phyloP scores from a whole-genome alignment of 768 basidiomycete genomes.

The Leccinum longicurvipes region DNA sequence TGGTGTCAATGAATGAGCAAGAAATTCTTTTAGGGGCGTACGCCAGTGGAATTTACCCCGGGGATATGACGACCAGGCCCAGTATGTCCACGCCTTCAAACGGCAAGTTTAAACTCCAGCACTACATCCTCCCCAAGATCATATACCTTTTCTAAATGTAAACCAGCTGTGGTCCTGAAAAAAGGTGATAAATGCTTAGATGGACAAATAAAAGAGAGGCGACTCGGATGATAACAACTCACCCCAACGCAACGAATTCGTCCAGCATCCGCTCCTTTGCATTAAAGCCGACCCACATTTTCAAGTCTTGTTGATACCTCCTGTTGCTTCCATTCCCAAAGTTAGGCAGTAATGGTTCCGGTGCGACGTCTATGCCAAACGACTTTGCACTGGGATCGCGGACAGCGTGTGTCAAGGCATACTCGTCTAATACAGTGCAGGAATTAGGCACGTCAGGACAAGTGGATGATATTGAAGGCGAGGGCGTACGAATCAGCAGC shows the following conservation, averaged over 20 bases:
- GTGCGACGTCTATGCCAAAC: constrained; percentile 30
- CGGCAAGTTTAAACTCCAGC: constrained; percentile 6
- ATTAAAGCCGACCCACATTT: constrained; percentile 43
- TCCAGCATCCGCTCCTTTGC: constrained; percentile 41
- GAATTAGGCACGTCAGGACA: neutral
- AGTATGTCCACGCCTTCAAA: neutral
- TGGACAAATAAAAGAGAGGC: neutral
- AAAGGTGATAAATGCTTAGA: neutral
- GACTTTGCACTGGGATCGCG: constrained; percentile 5
- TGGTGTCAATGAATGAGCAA: no score
- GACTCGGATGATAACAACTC: neutral
- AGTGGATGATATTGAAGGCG: neutral
- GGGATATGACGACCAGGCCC: no score
- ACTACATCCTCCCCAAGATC: neutral
- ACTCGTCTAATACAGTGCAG: constrained; percentile 16
- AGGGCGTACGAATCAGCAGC: constrained; percentile 33
- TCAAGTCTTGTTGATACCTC: constrained; percentile 43
- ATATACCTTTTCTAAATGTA: constrained; percentile 22
- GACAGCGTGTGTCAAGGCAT: constrained; percentile 11
- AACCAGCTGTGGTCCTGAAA: constrained; percentile 15
- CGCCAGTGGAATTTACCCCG: no score
- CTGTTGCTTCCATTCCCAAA: constrained; percentile 41
- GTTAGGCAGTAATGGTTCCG: constrained; percentile 46
- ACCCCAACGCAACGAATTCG: constrained; percentile 38
- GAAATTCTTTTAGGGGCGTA: no score